phyloP scores from a whole-genome alignment of 495 filamentous ascomycete species.

The Tetracladium marchalianum region DNA sequence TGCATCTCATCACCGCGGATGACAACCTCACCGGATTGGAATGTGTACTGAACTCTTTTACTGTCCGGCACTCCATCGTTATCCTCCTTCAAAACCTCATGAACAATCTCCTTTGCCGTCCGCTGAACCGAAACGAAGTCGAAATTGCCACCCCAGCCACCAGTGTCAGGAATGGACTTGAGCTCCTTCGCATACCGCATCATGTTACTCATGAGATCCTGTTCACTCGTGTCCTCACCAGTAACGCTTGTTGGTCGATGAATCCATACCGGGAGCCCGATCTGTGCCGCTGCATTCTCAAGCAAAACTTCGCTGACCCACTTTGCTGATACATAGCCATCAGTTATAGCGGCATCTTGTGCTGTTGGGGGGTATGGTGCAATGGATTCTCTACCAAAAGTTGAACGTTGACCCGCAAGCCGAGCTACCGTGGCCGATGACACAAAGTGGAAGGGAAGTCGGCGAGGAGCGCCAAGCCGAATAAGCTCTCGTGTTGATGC shows the following conservation, averaged over 20 bases:
- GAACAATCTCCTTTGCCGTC: background rate
- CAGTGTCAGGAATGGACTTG: background rate
- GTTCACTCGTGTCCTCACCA: background rate
- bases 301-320: slow-evolving; percentile 46
- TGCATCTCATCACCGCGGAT: background rate
- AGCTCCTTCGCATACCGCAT: background rate
- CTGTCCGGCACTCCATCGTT: background rate
- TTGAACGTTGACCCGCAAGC: too few relatives aligned
- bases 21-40: background rate
- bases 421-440: slow-evolving; percentile 22
- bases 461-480: slow-evolving; percentile 20
- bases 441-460: slow-evolving; percentile 40
- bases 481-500: slow-evolving; percentile 33
- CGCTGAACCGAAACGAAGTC: background rate
- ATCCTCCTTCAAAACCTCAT: background rate
- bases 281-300: slow-evolving; percentile 21
- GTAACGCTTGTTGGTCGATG: slow-evolving; percentile 25
- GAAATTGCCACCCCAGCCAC: background rate
- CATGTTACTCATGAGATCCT: background rate
- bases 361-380: background rate
- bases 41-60: background rate
- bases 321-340: slow-evolving; percentile 38
- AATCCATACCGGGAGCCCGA: slow-evolving; percentile 28
- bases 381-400: too few relatives aligned
- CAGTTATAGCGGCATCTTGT: background rate